Evolutionary conservation across 1,284 basidiomycete species (phyloP), one percentile per base, ranked within the genome.

Genomic region (Apiotrichum mycotoxinovorans): DNA sequence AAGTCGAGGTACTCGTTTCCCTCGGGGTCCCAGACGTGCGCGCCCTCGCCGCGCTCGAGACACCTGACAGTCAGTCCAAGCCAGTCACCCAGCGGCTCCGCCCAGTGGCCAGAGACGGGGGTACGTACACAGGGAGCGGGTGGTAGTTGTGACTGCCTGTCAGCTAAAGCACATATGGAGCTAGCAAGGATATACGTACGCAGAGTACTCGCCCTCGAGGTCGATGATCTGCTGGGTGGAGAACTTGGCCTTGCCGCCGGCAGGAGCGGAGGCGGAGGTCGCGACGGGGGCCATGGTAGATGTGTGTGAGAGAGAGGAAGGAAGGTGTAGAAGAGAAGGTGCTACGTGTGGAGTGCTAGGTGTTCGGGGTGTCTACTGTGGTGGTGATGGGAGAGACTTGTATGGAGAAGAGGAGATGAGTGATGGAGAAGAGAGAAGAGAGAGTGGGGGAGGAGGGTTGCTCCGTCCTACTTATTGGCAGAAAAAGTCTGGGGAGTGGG

Each of bases 21-120:
- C 80, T 97, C 93, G 15, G 91, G 91, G 75, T 97, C 93, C 91
- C 92, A 96, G 70, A 96, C 92, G 75, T 87, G 89, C 22, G 91
- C 91, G 51, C 95, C 95, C 64, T 84, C 83, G 23, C 87, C 95
- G 53, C 85, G 84, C 68, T 96, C 91, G 68, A 98, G 95, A 55
- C 97, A 94, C 61, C 75, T 76, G 48, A 34, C 14, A 4, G 56
- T 52, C 52, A 57, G 60, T 26, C 2, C 22, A 4, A n/a, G 14
- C 27, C 11, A 10, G 38, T 26, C 37, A 8, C 46, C 27, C 3
- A 17, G 35, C 17, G n/a, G 40, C 23, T 18, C 33, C 23, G 11
- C 20, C 15, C n/a, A n/a, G n/a, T n/a, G n/a, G n/a, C 11, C 14
- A 18, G 12, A 4, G 11, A 66, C 11, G n/a, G 4, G 18, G n/a